A percentile compares a stretch with the other conserved stretches of the same genome.
Evolutionary conservation across 2,329 filamentous ascomycete genomes (phyloP).

Genomic region (Exophiala lecanii-corni): DNA sequence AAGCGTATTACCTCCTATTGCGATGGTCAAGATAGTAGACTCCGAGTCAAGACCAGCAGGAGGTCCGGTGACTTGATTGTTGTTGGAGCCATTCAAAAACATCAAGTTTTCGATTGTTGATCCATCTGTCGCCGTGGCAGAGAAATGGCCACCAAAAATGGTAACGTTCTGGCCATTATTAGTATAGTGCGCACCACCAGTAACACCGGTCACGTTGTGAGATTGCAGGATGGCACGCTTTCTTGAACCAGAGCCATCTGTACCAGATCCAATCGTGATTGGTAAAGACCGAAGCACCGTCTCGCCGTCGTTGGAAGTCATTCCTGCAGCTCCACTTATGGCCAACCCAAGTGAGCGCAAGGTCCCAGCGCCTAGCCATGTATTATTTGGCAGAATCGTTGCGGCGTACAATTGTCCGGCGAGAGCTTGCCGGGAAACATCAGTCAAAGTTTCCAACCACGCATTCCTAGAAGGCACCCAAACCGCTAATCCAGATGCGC

Average conservation of each 20-base stretch:
- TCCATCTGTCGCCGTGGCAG: constrained; percentile 62
- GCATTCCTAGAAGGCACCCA: constrained; percentile 84
- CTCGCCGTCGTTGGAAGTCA: constrained; percentile 40
- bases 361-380: constrained; percentile 73
- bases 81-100: constrained; percentile 72
- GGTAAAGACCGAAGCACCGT: constrained; percentile 38
- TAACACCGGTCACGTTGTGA: constrained; percentile 47
- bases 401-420: constrained; percentile 68
- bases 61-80: constrained; percentile 64
- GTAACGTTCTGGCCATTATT: constrained; percentile 71
- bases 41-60: constrained; percentile 60
- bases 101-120: constrained; percentile 72
- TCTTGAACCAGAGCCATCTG: constrained; percentile 21
- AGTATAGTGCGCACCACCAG: constrained; percentile 73
- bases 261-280: constrained; percentile 45
- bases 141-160: constrained; percentile 82
- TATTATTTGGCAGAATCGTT: constrained; percentile 57
- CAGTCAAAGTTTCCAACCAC: constrained; percentile 72
- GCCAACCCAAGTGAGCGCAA: constrained; percentile 70
- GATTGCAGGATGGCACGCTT: constrained; percentile 30
- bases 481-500: constrained; percentile 73
- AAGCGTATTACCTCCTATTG: constrained; percentile 61
- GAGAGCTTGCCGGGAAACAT: constrained; percentile 60
- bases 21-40: constrained; percentile 71
- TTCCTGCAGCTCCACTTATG: constrained; percentile 66